A percentile compares a stretch with the other conserved stretches of the same genome.
These are phyloP conservation scores for Plantago coronopus DNA, from an alignment of 305 asterid species.

Conservation along the genomic window DNA sequence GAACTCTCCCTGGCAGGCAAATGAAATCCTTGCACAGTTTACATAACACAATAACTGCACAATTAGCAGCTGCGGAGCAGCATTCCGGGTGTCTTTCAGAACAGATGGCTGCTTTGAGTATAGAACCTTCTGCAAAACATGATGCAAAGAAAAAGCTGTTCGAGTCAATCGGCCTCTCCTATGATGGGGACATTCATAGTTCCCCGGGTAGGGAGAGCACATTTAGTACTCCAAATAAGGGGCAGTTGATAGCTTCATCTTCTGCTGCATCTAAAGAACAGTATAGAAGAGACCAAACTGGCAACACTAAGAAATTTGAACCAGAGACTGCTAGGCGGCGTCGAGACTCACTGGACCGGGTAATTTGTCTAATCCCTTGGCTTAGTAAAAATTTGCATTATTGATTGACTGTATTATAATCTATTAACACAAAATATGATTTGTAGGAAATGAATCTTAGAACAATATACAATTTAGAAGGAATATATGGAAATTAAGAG, in stretches of 20 bases:
- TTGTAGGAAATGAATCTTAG: no score
- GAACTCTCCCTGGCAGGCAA: conserved; percentile 54
- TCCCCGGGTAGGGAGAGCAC: conserved; percentile 53
- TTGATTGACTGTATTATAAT: conserved; percentile 11
- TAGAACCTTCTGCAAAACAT: conserved; percentile 53
- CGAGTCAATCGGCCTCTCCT: conserved; percentile 83
- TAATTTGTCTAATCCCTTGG: conserved; percentile 32
- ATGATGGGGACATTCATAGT: conserved; percentile 37
- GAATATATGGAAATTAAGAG: no score
- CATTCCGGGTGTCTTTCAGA: conserved; percentile 75
- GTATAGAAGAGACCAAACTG: conserved; percentile 42
- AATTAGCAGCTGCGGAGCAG: conserved; percentile 82
- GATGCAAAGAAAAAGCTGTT: conserved; percentile 69
- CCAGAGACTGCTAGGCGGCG: conserved; percentile 84
- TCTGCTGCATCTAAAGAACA: conserved; percentile 45
- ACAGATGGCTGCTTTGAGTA: conserved; percentile 76
- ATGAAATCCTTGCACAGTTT: conserved; percentile 65
- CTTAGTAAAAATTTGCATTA: conserved; percentile 8
- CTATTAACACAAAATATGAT: no score
- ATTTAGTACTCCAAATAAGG: conserved; percentile 39
- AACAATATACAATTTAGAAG: no score
- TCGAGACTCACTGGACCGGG: conserved; percentile 76
- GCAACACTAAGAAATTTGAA: conserved; percentile 49
- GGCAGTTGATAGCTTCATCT: conserved; percentile 35
- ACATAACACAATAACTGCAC: conserved; percentile 65